Evolutionary conservation across 345 rosid genomes (phyloP), one percentile per base, ranked within the genome.

Genomic region (Pistacia atlantica): DNA sequence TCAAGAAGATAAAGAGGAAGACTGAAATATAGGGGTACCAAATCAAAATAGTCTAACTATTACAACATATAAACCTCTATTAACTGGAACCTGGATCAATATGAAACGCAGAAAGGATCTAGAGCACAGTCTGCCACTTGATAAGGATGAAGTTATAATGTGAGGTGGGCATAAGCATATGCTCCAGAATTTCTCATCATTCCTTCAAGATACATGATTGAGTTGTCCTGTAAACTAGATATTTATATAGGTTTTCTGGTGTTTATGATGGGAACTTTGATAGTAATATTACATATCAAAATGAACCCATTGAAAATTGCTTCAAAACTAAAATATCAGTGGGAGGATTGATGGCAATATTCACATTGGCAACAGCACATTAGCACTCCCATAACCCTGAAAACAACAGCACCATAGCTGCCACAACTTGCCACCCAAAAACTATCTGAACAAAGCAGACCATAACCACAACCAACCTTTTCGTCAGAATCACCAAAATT

Each of bases 401-500:
- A 61, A 66, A 22, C 31, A 20, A 11, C 22, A n/a, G 22, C 52
- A 66, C 54, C 51, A 65, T 38, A n/a, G 12, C 31, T 17, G 9
- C 54, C 11, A 65, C 69, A 38, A 17, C 14, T 65, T 8, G 14
- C 49, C 51, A 66, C 33, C 28, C 45, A 54, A 54, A 13, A 13
- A 54, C 16, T 11, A 54, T 42, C 46, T 6, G 46, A 54, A 14
- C 0, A 16, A 54, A 54, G 6, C 17, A 54, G 49, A 64, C 62
- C 33, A 74, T 49, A 22, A 25, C 52, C 33, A 74, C 61, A 22
- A 45, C 67, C 69, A 74, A 61, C n/a, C n/a, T 37, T 63, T 35
- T 11, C 62, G 20, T 17, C 35, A 11, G 35, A 35, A 12, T 18
- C 18, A 18, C 28, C 46, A 74, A 18, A 54, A n/a, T 58, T 58